Base-by-base conservation (phyloP, 495 filamentous ascomycete genomes). In the Aspergillus hancockii region DNA sequence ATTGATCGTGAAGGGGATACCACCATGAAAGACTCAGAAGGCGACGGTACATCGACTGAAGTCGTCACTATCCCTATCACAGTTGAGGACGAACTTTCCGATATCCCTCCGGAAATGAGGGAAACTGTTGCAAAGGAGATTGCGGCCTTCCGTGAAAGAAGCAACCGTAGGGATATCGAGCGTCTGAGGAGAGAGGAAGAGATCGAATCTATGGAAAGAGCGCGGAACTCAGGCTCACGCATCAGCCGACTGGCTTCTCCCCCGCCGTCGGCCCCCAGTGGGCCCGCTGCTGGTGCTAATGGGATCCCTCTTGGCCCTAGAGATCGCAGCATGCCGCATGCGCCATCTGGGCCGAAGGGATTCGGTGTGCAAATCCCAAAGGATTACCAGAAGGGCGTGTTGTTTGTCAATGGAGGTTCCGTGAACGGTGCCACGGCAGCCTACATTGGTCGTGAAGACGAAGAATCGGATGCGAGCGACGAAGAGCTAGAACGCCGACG, bases 91-190 rank as follows among this genome's bases (percentile, higher is more conserved):
- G 94, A 99, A 65, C 80, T 99, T 30, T 88, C 91, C 41, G 95
- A 99, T 66, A 96, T 99, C 55, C 94, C 94, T 3, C 88, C 90
- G 12, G 94, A 97, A 66, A 93, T 93, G 92, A 87, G 94, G n/a
- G 94, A 93, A 66, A 96, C 88, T 8, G 93, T 99, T 23, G 91
- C 94, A 8, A 88, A 88, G 60, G 95, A 99, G 64, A 99, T 99
- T 62, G 84, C 90, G 8, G 90, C 92, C 10, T 99, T 99, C 78
- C 83, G 94, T 64, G 92, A 98, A 56, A 81, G 93, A 40, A 96
- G 92, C 63, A 94, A 86, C 56, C 81, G 87, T 43, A 81, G 93
- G 13, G 94, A 99, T 71, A 78, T 95, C 70, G 94, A 97, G 72
- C 89, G 95, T 6, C 70, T 97, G 49, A 83, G 84, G 65, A 77